Base-by-base conservation (phyloP, 768 basidiomycete species). In the Suillus discolor region DNA sequence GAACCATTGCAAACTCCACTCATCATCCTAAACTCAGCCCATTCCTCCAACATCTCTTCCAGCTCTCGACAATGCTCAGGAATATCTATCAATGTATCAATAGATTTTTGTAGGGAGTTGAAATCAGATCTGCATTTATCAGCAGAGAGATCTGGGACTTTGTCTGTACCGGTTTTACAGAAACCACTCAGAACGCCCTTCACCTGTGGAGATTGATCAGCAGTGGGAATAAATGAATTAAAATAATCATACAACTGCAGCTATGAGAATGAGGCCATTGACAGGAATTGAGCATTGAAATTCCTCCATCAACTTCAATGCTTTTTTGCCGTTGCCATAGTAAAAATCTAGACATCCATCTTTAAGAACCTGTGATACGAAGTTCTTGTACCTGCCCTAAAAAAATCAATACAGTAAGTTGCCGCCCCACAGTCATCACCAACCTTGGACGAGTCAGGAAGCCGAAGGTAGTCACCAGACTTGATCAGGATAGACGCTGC, bases 311-410 rank as follows among this genome's bases (percentile, higher is more conserved):
- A 55, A 28, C 39, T n/a, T n/a, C 23, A 67, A 5, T 6, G 0
- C 23, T 25, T 51, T 47, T 51, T 51, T 49, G 20, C 25, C 49
- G 1, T 51, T 51, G 13, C 49, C 1, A 6, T 51, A 51, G 23
- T 51, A 51, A 51, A 51, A 51, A 51, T 51, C 13, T 25, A 15
- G 49, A 13, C 49, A 51, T 25, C 12, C 15, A 4, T 51, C 49
- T 25, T 51, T 51, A 15, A 51, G 49, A 51, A 51, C 49, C 25
- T 51, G 49, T 15, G 12, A 49, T 49, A 15, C 2, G 12, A 49
- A 49, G 70, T 57, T 69, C 70, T n/a, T 65, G 67, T 34, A 47
- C 55, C 4, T 31, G 47, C 44, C 41, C 54, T 45, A 31, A 45
- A 9, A 45, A 45, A 45, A 42, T 42, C 0, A 45, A 45, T 45